phyloP scores from a whole-genome alignment of 2,329 filamentous ascomycete species.

The Venturiaceae sp. region DNA sequence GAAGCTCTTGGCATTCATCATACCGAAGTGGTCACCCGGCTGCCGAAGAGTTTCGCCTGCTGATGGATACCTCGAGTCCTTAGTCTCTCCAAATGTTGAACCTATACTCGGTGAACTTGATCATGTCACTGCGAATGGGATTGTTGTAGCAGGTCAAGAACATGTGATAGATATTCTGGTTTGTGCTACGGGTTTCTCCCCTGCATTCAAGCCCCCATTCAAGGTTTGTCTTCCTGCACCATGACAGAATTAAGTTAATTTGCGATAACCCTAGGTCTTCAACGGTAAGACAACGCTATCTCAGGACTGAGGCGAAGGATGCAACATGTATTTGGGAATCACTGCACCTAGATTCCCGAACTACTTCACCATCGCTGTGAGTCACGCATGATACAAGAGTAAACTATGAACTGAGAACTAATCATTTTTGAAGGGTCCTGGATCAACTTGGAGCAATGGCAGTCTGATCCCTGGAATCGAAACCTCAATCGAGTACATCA shows the following conservation, averaged over 20 bases:
- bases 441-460: background rate
- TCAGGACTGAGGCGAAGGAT: no score
- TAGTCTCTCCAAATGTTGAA: slow-evolving; percentile 38
- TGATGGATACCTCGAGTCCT: slow-evolving; percentile 40
- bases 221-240: slow-evolving; percentile 2
- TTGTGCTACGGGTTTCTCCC: slow-evolving; percentile 25
- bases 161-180: slow-evolving; percentile 23
- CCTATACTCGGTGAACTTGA: slow-evolving; percentile 30
- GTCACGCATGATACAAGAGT: no score
- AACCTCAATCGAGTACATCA: slow-evolving; percentile 18
- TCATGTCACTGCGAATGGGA: slow-evolving; percentile 24
- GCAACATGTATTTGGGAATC: slow-evolving; percentile 9
- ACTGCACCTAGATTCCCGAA: slow-evolving; percentile 9
- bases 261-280: no score
- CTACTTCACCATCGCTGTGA: slow-evolving; percentile 6
- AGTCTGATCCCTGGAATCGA: background rate
- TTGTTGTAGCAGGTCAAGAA: slow-evolving; percentile 19
- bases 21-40: slow-evolving; percentile 33
- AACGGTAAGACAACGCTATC: no score
- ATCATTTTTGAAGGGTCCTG: no score
- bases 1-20: no score
- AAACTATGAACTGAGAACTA: no score
- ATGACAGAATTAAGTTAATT: slow-evolving; percentile 2
- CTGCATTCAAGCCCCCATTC: slow-evolving; percentile 15
- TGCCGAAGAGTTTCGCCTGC: slow-evolving; percentile 41